A percentile compares a stretch with the other conserved stretches of the same genome.
Conservation (phyloP, 1,139 yeast species). For the Zygoascus hellenicus region DNA sequence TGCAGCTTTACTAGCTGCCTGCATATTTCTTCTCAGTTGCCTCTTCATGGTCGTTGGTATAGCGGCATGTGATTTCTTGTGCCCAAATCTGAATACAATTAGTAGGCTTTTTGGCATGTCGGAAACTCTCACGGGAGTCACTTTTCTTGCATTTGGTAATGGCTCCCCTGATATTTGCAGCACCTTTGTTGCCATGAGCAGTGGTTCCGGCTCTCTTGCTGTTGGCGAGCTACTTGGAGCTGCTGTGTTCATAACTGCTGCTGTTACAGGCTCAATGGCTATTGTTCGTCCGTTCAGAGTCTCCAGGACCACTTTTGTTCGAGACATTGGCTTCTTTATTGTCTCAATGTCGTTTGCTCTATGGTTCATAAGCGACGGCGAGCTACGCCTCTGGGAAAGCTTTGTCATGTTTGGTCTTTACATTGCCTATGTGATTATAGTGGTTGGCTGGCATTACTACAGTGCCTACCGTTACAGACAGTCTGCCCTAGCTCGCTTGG, state of each 20-base stretch:
- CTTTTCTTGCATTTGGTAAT: constrained; percentile 84
- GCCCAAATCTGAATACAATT: constrained; percentile 65
- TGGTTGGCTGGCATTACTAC: constrained; percentile 20
- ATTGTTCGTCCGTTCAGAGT: constrained; percentile 62
- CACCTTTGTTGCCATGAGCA: constrained; percentile 71
- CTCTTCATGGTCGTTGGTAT: constrained; percentile 61
- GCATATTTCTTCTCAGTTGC: constrained; percentile 34
- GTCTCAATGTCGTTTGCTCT: constrained; percentile 42
- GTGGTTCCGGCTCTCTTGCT: constrained; percentile 68
- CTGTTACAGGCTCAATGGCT: constrained; percentile 72
- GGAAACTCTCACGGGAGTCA: constrained; percentile 80
- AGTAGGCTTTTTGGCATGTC: constrained; percentile 57
- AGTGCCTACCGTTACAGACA: background rate
- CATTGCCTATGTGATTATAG: constrained; percentile 47
- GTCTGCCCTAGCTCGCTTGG: no score
- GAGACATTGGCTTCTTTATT: constrained; percentile 53
- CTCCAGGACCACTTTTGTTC: constrained; percentile 42
- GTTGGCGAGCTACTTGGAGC: constrained; percentile 87
- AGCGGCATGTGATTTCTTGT: constrained; percentile 68
- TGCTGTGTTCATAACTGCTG: constrained; percentile 67
- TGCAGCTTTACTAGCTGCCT: constrained; percentile 11
- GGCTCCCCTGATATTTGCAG: constrained; percentile 88
- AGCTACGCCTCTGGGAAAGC: constrained; percentile 44
- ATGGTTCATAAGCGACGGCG: constrained; percentile 42
- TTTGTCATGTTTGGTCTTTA: constrained; percentile 47